Percentiles rank a stretch among this genome's conserved stretches.
These are phyloP conservation scores for Melastoma candidum DNA, from an alignment of 441 rosid genomes.

Conservation along the genomic window DNA sequence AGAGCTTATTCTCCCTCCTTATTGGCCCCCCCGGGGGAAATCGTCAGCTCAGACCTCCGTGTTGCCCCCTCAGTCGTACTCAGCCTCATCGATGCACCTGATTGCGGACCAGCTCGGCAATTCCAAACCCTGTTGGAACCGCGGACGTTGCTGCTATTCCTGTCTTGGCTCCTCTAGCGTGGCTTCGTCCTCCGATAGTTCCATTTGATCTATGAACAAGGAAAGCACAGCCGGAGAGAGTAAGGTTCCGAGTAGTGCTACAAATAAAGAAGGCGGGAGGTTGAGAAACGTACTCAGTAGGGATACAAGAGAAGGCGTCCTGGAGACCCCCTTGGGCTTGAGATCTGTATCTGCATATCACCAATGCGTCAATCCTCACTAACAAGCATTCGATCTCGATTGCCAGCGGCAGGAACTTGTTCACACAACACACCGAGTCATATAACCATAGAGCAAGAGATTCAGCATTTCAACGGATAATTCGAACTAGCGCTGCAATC, in stretches of 20 bases:
- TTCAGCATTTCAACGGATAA: too few species aligned
- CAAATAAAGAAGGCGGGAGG: neutral
- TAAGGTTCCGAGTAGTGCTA: neutral
- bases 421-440: too few species aligned
- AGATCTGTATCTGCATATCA: constrained; percentile 44
- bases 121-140: too few species aligned
- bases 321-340: constrained; percentile 50
- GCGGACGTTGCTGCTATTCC: constrained; percentile 9
- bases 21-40: too few species aligned
- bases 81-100: too few species aligned
- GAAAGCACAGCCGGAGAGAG: neutral
- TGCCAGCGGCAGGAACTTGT: too few species aligned
- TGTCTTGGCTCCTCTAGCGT: constrained; percentile 32
- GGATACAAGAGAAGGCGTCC: constrained; percentile 68
- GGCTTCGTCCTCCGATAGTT: constrained; percentile 34
- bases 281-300: constrained; percentile 55
- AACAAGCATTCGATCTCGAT: neutral
- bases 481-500: neutral
- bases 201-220: constrained; percentile 36
- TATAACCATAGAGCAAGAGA: too few species aligned
- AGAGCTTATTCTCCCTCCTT: too few species aligned
- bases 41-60: too few species aligned
- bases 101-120: too few species aligned
- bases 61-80: too few species aligned
- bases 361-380: neutral